phyloP scores from a whole-genome alignment of 306 rosid genomes.

The Begonia fuchsioides region DNA sequence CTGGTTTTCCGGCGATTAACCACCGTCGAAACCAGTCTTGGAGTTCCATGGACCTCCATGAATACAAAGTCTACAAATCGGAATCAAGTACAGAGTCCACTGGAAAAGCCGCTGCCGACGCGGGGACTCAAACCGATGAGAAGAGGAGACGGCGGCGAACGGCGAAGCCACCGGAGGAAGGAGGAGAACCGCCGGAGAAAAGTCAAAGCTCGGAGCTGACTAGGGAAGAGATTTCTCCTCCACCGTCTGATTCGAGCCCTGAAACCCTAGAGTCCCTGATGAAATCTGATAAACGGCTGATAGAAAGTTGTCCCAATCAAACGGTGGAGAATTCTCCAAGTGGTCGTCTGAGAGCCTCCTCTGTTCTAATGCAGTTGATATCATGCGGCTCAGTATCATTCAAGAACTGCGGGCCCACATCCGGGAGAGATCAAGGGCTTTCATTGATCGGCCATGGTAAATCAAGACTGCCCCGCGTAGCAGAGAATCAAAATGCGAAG shows the following conservation, averaged over 20 bases:
- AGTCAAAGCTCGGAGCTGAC: constrained; percentile 54
- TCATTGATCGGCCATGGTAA: constrained; percentile 50
- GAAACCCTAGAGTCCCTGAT: constrained; percentile 74
- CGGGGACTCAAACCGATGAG: constrained; percentile 90
- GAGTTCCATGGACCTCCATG: constrained; percentile 66
- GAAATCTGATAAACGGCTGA: constrained; percentile 65
- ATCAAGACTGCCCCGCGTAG: constrained; percentile 41
- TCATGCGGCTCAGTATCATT: constrained; percentile 86
- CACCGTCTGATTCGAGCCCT: constrained; percentile 94
- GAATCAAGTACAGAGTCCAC: constrained; percentile 58
- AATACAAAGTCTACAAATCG: constrained; percentile 79
- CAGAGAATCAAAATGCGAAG: constrained; percentile 25
- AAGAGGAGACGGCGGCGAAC: constrained; percentile 51
- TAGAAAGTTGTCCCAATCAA: constrained; percentile 20
- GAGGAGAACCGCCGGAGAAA: constrained; percentile 5
- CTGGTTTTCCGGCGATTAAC: constrained; percentile 34
- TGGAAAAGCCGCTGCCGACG: constrained; percentile 60
- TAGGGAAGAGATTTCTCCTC: constrained; percentile 91
- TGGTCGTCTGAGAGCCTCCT: constrained; percentile 62
- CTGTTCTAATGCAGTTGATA: constrained; percentile 63
- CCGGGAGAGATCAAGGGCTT: constrained; percentile 42
- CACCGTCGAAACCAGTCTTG: constrained; percentile 82
- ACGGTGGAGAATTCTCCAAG: constrained; percentile 34
- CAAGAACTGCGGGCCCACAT: constrained; percentile 40
- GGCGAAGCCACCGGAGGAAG: constrained; percentile 19